Base-by-base conservation (phyloP, 805 yeast genomes). In the Zygosaccharomyces bailii region DNA sequence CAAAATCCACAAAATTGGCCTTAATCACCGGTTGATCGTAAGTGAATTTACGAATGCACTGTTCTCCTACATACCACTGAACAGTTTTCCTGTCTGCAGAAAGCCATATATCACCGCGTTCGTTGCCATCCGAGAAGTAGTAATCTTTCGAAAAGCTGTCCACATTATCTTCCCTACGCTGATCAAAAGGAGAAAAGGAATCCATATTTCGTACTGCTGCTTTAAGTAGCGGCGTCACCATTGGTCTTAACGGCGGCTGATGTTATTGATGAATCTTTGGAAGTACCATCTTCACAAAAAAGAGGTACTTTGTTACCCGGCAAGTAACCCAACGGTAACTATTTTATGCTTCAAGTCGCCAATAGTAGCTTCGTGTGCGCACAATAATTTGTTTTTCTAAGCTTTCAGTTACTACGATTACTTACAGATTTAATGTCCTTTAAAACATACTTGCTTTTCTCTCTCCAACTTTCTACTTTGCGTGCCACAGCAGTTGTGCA, bases 1-100 rank as follows among this genome's bases (percentile, higher is more conserved):
- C 60, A 58, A 86, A 84, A 3, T 62, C 59, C 0, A 86, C 78
- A 49, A 82, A 82, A 11, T 82, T 75, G 10, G 93, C 87, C 41
- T 73, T 67, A 4, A 82, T 56, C 1, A 87, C 69, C 4, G 39
- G 49, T 14, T 71, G 73, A 8, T 74, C 72, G 8, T 74, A 77
- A 52, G 71, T 69, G 82, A 75, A 32, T 66, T 41, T 50, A 40
- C 63, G 50, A 6, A 60, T 36, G 18, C 55, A 43, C 24, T 48
- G 46, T 29, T 46, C 44, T 10, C 48, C 60, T 6, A 56, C 13
- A 75, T 79, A 40, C 70, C 72, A 47, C 62, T 66, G 41, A 53
- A 65, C 48, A 57, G 53, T 33, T 63, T 56, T 34, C 66, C 65
- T 36, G 70, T 65, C 55, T 59, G 73, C 37, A 66, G 58, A 46